Base-by-base conservation (phyloP, 2,329 filamentous ascomycete species). In the Blastomyces silverae region DNA sequence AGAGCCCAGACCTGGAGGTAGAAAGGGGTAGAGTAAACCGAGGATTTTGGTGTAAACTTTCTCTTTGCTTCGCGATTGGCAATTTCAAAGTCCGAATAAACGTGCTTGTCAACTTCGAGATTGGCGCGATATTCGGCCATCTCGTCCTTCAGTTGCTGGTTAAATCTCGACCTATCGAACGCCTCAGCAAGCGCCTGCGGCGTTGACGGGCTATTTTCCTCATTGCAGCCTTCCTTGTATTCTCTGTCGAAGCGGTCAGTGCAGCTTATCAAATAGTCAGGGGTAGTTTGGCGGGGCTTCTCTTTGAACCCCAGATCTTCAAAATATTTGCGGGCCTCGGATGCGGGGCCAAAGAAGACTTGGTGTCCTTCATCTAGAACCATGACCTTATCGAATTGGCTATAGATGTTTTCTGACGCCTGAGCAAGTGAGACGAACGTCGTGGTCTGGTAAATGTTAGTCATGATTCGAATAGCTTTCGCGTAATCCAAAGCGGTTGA, bases 351-450 rank as follows among this genome's bases (percentile, higher is more conserved):
- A 66, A 90, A 92, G 77, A 87, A 94, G 44, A 90, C 88, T 73
- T 92, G 87, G 37, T 83, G 84, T 1, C 90, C 90, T 52, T 85
- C 83, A 67, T 92, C 89, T 64, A 94, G 89, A 46, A 92, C 88
- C 71, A 95, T 79, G 15, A 94, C 90, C 75, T 93, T 94, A 79
- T 95, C 90, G 67, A 93, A 92, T 44, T 87, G 85, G 28, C 82
- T 82, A 77, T 90, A 92, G 67, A 93, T 91, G 70, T 86, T 91
- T 76, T 94, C 89, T 0, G 88, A 91, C 0, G 90, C 90, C 73
- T 95, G 91, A 75, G 95, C 96, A 0, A 96, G 80, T 0, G 91
- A 91, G 1, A 95, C 90, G 66, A 94, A 92, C 0, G 91, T 94
- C 1, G 89, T 90, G 0, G 88, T 91, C 73, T 89, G 86, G 82